Percentiles rank a stretch among this genome's conserved stretches.
phyloP scores from a whole-genome alignment of 768 basidiomycete genomes.

The Hypholoma fasciculare region DNA sequence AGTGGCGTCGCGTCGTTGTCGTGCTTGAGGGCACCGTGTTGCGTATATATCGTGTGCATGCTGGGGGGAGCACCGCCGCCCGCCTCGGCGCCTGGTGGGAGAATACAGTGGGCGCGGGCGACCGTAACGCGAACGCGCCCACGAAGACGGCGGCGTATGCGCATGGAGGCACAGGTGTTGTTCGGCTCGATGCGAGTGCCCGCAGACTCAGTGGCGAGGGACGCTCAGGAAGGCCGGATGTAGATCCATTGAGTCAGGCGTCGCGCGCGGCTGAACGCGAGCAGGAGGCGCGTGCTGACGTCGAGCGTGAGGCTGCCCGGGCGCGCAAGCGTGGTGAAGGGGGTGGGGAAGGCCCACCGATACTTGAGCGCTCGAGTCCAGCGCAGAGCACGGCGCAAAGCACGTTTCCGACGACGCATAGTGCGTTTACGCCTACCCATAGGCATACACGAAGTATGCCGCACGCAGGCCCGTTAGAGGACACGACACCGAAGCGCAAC shows the following conservation, averaged over 20 bases:
- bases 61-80: conserved; percentile 32
- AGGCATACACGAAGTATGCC: conserved; percentile 3
- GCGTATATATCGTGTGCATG: conserved; percentile 64
- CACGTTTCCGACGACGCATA: not conserved
- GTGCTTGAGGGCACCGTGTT: conserved; percentile 93
- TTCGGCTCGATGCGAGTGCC: conserved; percentile 13
- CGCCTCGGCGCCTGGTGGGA: conserved; percentile 79
- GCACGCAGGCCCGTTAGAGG: not conserved
- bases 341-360: conserved; percentile 9
- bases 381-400: not conserved
- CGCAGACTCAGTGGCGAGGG: not conserved
- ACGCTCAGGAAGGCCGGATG: conserved; percentile 1
- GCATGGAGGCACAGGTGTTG: conserved; percentile 19
- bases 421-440: not conserved
- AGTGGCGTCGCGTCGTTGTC: conserved; percentile 88
- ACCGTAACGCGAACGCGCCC: conserved; percentile 28
- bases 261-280: not conserved
- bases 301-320: conserved; percentile 19
- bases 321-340: conserved; percentile 21
- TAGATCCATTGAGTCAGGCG: not conserved
- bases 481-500: conserved; percentile 19
- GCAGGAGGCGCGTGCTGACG: conserved; percentile 16
- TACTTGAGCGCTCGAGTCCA: conserved; percentile 9
- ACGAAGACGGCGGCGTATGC: conserved; percentile 20
- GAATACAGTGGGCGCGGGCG: conserved; percentile 70